Base-by-base conservation (phyloP, 2,329 filamentous ascomycete genomes). In the Penicillium sp. region DNA sequence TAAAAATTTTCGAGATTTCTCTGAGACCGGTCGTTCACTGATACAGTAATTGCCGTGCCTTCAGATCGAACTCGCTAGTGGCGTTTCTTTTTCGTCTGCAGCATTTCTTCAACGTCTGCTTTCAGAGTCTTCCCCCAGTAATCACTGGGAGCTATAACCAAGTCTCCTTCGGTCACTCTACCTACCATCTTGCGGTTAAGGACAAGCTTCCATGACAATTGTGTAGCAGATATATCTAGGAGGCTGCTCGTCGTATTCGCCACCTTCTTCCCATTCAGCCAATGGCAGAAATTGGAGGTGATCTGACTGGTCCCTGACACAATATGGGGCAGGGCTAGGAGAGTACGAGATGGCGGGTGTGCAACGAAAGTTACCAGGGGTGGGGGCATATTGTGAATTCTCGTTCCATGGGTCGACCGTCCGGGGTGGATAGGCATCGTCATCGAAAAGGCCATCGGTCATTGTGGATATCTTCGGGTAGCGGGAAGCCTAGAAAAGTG, bases 81-180 rank as follows among this genome's bases (percentile, higher is more conserved):
- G 54, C 30, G 38, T 38, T 65, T 65, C 40, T 57, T 62, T 61
- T 66, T 67, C 33, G 35, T 61, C 59, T 62, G 57, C 40, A 65
- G 35, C 59, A 67, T 64, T 3, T 64, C 38, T 40, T 68, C 59
- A 61, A 68, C 49, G 8, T 53, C 45, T 35, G 35, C 47, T 60
- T 65, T 64, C 44, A 70, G 33, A 40, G 7, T 38, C 56, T 61
- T 24, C 8, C 64, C 37, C 65, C 63, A 73, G 38, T 69, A 73
- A 17, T 61, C 53, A 55, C 61, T 65, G 60, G 68, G 66, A 58
- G 66, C 65, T 59, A 72, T 50, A 57, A 71, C 64, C 49, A 70
- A 57, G 28, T 28, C 28, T 3, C 69, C 50, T 56, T 70, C 66
- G 28, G 70, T 73, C 37, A 65, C 64, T 56, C 54, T 68, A 53